Base-by-base conservation (phyloP, 2,329 filamentous ascomycete genomes). In the Talaromyces sp. region DNA sequence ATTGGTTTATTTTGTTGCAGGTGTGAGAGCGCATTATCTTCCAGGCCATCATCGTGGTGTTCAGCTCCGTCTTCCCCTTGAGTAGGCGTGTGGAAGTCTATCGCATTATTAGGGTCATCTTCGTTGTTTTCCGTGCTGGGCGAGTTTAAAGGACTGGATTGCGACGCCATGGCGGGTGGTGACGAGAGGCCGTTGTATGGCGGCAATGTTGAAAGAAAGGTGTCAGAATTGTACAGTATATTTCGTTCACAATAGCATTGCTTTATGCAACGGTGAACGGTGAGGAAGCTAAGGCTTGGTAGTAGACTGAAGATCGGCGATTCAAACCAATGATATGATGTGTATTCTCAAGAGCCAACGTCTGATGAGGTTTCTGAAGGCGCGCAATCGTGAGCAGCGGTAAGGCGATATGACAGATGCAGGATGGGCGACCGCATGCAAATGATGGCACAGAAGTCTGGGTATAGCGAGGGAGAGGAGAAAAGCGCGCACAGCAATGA, bases 1-100 rank as follows among this genome's bases (percentile, higher is more conserved):
- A 74, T 70, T 46, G 72, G 66, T 61, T 72, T 73, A 52, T 64
- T 59, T 24, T 65, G 62, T 57, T 71, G 70, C 26, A 65, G 54
- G 21, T 72, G 72, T 38, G 67, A 55, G 27, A 64, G 59, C 38
- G 68, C 63, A 43, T 61, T 61, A 43, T 69, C 65, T 43, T 58
- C 59, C 27, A 61, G 17, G 19, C 19, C 55, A 29, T 58, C 60
- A 31, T 63, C 64, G 29, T 58, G 53, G 29, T 54, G 52, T 2
- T 59, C 59, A 11, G 53, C 29, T n/a, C 57, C 54, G 57, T 54
- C 46, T 31, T 63, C 32, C 26, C 68, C 67, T 29, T 66, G 64
- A 14, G 29, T 24, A 51, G 43, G 55, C 52, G 61, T 63, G 27
- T 62, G 63, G 26, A 65, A 62, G 35, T 64, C 53, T 29, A 48